Percentiles rank a stretch among this genome's conserved stretches.
These are phyloP conservation scores for Clonostachys chloroleuca DNA, from an alignment of 2,329 filamentous ascomycete genomes.

Conservation along the genomic window DNA sequence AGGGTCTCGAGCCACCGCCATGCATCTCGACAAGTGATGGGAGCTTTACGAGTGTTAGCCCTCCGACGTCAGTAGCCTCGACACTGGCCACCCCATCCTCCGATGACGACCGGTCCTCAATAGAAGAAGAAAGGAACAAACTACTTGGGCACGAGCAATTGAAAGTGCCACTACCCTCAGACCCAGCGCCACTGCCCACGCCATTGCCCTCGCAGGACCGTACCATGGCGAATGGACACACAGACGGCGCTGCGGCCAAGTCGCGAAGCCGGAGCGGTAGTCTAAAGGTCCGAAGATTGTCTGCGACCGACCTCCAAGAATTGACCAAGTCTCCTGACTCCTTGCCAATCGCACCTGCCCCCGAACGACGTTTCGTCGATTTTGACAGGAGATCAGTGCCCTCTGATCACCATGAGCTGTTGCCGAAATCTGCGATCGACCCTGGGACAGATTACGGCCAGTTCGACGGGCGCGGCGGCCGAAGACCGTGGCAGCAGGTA, in stretches of 20 bases:
- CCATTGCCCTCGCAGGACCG: not conserved
- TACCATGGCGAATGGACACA: not conserved
- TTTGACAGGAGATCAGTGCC: constrained; percentile 11
- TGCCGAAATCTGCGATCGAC: constrained; percentile 5
- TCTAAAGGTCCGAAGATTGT: constrained; percentile 43
- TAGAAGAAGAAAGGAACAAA: constrained; percentile 12
- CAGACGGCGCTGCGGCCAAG: constrained; percentile 5
- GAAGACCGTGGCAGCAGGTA: not conserved
- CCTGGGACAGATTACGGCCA: not conserved
- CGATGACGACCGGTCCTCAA: constrained; percentile 22
- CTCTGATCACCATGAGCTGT: constrained; percentile 17
- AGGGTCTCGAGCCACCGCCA: not conserved
- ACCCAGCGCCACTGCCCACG: constrained; percentile 1
- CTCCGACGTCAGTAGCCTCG: not conserved
- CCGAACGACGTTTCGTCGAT: constrained; percentile 2
- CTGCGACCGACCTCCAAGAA: constrained; percentile 54
- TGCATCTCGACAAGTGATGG: not conserved
- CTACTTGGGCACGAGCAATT: not conserved
- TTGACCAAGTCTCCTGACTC: constrained; percentile 53
- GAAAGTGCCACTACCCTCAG: not conserved
- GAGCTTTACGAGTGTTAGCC: not conserved
- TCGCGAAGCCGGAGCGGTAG: constrained; percentile 13
- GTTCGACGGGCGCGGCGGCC: constrained; percentile 10
- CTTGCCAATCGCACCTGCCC: constrained; percentile 44
- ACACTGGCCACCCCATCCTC: constrained; percentile 14